Evolutionary conservation across 306 rosid genomes (phyloP).

Genomic region (Heteromeles arbutifolia): DNA sequence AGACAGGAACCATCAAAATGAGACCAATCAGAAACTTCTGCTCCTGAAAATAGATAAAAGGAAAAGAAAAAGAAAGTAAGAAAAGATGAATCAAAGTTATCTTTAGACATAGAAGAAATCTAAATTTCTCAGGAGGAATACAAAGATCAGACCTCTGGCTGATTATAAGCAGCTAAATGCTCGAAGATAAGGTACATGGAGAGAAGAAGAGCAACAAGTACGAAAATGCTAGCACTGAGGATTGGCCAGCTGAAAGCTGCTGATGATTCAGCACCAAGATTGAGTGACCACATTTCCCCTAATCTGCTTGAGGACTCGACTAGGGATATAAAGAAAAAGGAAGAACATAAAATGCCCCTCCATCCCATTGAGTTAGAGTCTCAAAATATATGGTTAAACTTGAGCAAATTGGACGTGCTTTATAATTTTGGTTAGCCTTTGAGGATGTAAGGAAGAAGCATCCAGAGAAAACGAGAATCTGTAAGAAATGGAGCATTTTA

Average conservation of each 20-base stretch:
- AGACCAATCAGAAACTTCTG: slow-evolving; percentile 98
- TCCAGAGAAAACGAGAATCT: slow-evolving; percentile 21
- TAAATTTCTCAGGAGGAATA: neutral
- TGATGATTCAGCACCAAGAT: slow-evolving; percentile 42
- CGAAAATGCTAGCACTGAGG: slow-evolving; percentile 77
- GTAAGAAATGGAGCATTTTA: slow-evolving; percentile 19
- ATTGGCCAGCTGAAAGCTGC: slow-evolving; percentile 66
- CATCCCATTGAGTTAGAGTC: slow-evolving; percentile 48
- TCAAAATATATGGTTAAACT: slow-evolving; percentile 7
- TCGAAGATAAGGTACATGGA: slow-evolving; percentile 83
- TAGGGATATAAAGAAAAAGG: slow-evolving; percentile 38
- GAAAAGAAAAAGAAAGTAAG: neutral
- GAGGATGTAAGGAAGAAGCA: slow-evolving; percentile 9
- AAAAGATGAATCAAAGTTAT: slow-evolving; percentile 8
- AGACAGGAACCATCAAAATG: slow-evolving; percentile 97
- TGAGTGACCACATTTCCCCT: slow-evolving; percentile 48
- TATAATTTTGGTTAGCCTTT: slow-evolving; percentile 3
- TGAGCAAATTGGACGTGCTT: slow-evolving; percentile 9
- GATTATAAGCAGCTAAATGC: slow-evolving; percentile 91
- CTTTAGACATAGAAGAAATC: neutral
- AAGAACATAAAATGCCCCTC: slow-evolving; percentile 42
- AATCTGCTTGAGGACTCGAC: slow-evolving; percentile 68
- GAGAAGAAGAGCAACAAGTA: slow-evolving; percentile 69
- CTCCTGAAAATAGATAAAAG: slow-evolving; percentile 52
- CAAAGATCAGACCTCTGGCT: slow-evolving; percentile 70